phyloP scores from a whole-genome alignment of 805 yeast species.

The Teunomyces barrocoloradensis region DNA sequence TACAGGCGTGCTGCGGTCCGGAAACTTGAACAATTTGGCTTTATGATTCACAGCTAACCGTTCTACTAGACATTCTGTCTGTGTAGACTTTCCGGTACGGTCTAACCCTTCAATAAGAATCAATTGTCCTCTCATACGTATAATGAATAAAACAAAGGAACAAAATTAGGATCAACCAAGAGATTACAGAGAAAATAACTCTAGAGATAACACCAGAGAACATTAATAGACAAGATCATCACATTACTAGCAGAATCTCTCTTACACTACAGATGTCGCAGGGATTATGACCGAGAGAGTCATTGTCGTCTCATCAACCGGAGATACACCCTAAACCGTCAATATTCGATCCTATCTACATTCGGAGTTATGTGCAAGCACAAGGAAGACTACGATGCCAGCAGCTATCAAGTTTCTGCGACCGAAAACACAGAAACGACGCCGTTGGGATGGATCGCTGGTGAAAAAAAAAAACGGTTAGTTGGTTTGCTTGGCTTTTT shows the following conservation, averaged over 20 bases:
- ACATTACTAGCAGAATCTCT: background rate
- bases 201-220: too few species aligned
- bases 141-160: too few species aligned
- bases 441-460: conserved; percentile 12
- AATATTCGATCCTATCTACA: conserved; percentile 9
- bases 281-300: conserved; percentile 33
- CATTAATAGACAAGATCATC: too few species aligned
- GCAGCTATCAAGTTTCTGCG: conserved; percentile 11
- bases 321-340: conserved; percentile 28
- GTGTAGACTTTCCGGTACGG: conserved; percentile 93
- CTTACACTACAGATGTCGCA: conserved; percentile 13
- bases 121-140: conserved; percentile 57
- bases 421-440: conserved; percentile 14
- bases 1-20: conserved; percentile 79
- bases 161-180: too few species aligned
- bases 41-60: conserved; percentile 11
- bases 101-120: conserved; percentile 91
- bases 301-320: conserved; percentile 28
- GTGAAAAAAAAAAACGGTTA: background rate
- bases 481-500: background rate
- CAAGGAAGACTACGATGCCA: conserved; percentile 6
- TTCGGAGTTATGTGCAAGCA: conserved; percentile 10
- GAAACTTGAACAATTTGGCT: conserved; percentile 65
- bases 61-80: conserved; percentile 40
- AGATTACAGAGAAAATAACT: too few species aligned